Evolutionary conservation across 495 filamentous ascomycete genomes (phyloP).

Genomic region (Talaromyces stipitatus): DNA sequence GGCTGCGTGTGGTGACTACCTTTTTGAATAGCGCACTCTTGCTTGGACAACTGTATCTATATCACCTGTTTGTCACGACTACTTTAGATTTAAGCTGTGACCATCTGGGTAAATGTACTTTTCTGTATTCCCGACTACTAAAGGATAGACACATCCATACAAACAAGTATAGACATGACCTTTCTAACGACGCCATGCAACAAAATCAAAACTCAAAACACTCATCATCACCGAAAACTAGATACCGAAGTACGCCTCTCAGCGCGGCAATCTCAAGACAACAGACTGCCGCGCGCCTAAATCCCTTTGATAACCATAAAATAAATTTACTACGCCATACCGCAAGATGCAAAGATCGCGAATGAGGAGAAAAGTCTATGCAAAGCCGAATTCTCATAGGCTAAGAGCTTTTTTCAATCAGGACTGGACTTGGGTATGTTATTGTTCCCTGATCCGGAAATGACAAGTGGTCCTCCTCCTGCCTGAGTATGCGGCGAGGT

Average conservation of each 20-base stretch:
- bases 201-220: neutral
- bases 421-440: slow-evolving; percentile 18
- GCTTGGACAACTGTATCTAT: no score
- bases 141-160: neutral
- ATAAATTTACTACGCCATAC: slow-evolving; percentile 13
- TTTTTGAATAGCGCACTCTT: no score
- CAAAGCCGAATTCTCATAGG: no score
- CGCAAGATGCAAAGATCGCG: slow-evolving; percentile 1
- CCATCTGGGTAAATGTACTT: neutral
- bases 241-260: neutral
- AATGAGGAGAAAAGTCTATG: no score
- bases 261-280: neutral
- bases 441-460: slow-evolving; percentile 30
- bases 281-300: neutral
- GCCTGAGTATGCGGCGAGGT: neutral
- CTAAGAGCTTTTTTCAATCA: no score
- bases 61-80: no score
- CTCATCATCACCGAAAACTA: neutral
- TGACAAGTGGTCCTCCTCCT: slow-evolving; percentile 35
- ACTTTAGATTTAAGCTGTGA: no score
- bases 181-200: neutral
- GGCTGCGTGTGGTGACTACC: neutral
- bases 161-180: neutral
- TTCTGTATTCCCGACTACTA: neutral
- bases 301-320: neutral